Evolutionary conservation across 1,139 yeast species (phyloP), one percentile per base, ranked within the genome.

Genomic region (Kodamaea plutei): DNA sequence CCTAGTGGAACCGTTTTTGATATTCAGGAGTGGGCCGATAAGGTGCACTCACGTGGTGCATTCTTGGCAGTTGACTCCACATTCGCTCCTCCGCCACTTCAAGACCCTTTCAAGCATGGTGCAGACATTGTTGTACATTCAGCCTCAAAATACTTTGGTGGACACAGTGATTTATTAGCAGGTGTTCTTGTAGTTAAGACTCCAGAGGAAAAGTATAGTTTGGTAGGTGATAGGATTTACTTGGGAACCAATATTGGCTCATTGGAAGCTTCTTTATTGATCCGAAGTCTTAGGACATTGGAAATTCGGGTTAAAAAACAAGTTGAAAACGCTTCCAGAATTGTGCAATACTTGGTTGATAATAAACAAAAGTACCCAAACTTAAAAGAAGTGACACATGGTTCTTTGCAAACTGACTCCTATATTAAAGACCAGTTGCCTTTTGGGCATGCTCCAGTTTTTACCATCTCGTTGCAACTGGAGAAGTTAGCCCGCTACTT

Each of bases 51-150:
- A 0, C 68, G 70, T 35, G 87, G 88, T 3, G 94, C 95, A 0
- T 52, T 64, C 15, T 56, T 89, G 15, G 50, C 79, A 15, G 81
- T 88, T 6, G 97, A 89, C 54, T 75, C 96, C 1, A 89, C 96
- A 0, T 80, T 89, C 54, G 96, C 95, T 3, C 96, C 96, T 15
- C 95, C 95, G 10, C 96, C 96, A 6, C 61, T 88, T 34, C 88
- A 79, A 50, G 73, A 83, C 43, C 91, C 94, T 5, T 87, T 85
- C 58, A 64, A 69, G 23, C 80, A 71, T 44, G 95, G 91, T 26
- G 95, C 82, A 19, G 96, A 88, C 54, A 57, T 84, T 47, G 76
- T 88, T 10, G 63, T 89, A 76, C 96, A 88, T 57, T 84, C 95
- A 1, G 95, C 89, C 1, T 85, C 96, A 3, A 88, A 88, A 54